These are phyloP conservation scores for Sporobolus alterniflorus DNA, from an alignment of 202 grass and related monocot species.

Conservation along the genomic window DNA sequence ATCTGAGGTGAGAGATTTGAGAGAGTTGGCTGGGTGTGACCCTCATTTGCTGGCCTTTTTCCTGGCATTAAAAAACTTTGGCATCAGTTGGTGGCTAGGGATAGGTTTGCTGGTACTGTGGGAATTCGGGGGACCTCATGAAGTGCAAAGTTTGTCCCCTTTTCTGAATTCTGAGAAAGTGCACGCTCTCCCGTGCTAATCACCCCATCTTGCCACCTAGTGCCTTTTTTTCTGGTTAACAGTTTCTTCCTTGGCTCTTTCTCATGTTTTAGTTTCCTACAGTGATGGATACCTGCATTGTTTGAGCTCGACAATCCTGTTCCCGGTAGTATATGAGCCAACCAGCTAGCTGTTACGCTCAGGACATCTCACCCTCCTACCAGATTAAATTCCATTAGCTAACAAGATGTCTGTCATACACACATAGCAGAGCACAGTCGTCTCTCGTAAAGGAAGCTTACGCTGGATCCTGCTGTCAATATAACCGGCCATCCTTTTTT, in stretches of 20 bases:
- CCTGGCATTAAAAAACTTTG: slow-evolving; percentile 58
- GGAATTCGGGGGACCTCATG: slow-evolving; percentile 41
- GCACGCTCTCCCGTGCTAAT: slow-evolving; percentile 24
- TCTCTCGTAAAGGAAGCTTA: slow-evolving; percentile 30
- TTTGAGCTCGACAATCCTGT: slow-evolving; percentile 1
- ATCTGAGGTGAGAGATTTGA: slow-evolving; percentile 68
- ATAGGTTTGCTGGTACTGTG: slow-evolving; percentile 43
- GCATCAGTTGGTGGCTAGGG: slow-evolving; percentile 54
- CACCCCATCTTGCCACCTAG: slow-evolving; percentile 26
- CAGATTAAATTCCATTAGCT: slow-evolving; percentile 34
- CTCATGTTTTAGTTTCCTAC: slow-evolving; percentile 30
- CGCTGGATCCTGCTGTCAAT: slow-evolving; percentile 6
- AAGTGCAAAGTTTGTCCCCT: slow-evolving; percentile 58
- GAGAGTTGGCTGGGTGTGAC: slow-evolving; percentile 55
- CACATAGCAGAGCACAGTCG: background rate
- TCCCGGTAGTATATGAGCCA: slow-evolving; percentile 18
- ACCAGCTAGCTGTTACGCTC: slow-evolving; percentile 31
- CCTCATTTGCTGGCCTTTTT: slow-evolving; percentile 58
- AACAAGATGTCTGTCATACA: slow-evolving; percentile 8
- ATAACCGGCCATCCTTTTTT: too few relatives aligned
- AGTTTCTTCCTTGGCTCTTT: slow-evolving; percentile 20
- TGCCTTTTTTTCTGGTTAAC: slow-evolving; percentile 2
- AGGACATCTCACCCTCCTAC: slow-evolving; percentile 46
- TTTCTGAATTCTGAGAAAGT: slow-evolving; percentile 50
- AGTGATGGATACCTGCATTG: slow-evolving; percentile 17